Evolutionary conservation across 1,139 yeast species (phyloP).

Genomic region (Lipomyces yarrowii): DNA sequence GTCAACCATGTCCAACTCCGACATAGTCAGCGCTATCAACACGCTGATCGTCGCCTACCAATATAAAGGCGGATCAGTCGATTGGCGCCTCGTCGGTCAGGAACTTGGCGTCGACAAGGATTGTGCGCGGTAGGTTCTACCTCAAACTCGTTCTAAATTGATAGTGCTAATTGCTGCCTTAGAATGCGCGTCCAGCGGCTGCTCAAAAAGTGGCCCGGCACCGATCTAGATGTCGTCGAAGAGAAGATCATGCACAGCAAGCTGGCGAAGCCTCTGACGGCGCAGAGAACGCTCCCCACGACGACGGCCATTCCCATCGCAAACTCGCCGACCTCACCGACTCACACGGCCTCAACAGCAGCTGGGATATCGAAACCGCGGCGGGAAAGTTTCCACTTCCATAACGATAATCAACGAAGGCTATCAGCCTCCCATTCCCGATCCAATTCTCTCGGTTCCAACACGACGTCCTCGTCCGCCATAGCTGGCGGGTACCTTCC

Average conservation of each 20-base stretch:
- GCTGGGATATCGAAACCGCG: slow-evolving; percentile 19
- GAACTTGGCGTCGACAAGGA: slow-evolving; percentile 32
- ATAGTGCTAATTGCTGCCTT: not conserved
- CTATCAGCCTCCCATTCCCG: slow-evolving; percentile 8
- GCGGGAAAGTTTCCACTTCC: slow-evolving; percentile 16
- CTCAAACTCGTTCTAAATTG: not conserved
- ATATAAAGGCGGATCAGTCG: slow-evolving; percentile 29
- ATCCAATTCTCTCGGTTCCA: slow-evolving; percentile 9
- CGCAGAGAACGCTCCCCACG: slow-evolving; percentile 3
- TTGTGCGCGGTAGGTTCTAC: slow-evolving; percentile 22
- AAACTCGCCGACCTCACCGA: slow-evolving; percentile 13
- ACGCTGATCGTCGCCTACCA: slow-evolving; percentile 30
- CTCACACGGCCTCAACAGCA: slow-evolving; percentile 3
- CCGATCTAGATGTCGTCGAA: slow-evolving; percentile 30
- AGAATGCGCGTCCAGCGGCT: slow-evolving; percentile 32
- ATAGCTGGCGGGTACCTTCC: slow-evolving; percentile 14
- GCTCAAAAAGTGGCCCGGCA: slow-evolving; percentile 28
- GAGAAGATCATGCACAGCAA: slow-evolving; percentile 24
- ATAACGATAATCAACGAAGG: slow-evolving; percentile 3
- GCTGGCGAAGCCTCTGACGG: slow-evolving; percentile 18
- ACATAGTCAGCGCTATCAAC: slow-evolving; percentile 29
- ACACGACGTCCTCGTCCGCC: slow-evolving; percentile 1
- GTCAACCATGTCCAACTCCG: slow-evolving; percentile 28
- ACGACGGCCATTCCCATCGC: slow-evolving; percentile 3
- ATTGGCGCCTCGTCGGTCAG: slow-evolving; percentile 32